phyloP scores from a whole-genome alignment of 2,329 filamentous ascomycete genomes.

The Clarireedia hainanense region DNA sequence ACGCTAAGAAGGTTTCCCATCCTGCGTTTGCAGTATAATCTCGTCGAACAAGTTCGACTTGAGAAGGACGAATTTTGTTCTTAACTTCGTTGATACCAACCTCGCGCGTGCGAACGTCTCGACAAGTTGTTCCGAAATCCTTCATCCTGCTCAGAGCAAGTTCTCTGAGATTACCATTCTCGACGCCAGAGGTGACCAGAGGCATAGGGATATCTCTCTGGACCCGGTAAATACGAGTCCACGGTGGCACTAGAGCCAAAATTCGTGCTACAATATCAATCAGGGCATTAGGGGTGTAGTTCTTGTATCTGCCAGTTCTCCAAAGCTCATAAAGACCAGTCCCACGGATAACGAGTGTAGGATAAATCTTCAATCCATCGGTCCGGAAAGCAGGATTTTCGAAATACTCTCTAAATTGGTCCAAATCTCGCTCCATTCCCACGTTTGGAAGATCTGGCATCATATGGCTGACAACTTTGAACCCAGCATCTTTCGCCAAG shows the following conservation, averaged over 20 bases:
- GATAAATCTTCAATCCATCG: constrained; percentile 96
- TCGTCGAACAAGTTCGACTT: constrained; percentile 87
- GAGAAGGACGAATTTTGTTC: constrained; percentile 93
- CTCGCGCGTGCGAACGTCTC: constrained; percentile 91
- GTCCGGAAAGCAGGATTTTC: constrained; percentile 94
- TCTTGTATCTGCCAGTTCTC: constrained; percentile 94
- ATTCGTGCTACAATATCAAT: constrained; percentile 97
- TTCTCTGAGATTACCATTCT: constrained; percentile 94
- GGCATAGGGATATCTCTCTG: constrained; percentile 99
- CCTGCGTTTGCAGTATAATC: constrained; percentile 94
- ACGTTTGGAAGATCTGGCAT: constrained; percentile 99
- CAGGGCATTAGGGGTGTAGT: constrained; percentile 95
- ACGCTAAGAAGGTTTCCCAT: constrained; percentile 97
- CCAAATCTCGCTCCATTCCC: constrained; percentile 93
- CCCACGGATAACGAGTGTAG: constrained; percentile 91
- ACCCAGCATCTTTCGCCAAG: constrained; percentile 93
- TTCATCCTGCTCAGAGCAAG: constrained; percentile 96
- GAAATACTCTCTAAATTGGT: constrained; percentile 97
- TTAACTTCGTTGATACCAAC: constrained; percentile 99
- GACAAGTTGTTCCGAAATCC: constrained; percentile 94
- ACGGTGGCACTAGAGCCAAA: constrained; percentile 85
- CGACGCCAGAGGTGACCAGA: constrained; percentile 93
- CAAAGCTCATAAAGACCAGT: constrained; percentile 96
- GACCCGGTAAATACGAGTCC: constrained; percentile 97
- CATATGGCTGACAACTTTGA: constrained; percentile 99